phyloP scores from a whole-genome alignment of 495 filamentous ascomycete species.

The Penicillium argentinense region DNA sequence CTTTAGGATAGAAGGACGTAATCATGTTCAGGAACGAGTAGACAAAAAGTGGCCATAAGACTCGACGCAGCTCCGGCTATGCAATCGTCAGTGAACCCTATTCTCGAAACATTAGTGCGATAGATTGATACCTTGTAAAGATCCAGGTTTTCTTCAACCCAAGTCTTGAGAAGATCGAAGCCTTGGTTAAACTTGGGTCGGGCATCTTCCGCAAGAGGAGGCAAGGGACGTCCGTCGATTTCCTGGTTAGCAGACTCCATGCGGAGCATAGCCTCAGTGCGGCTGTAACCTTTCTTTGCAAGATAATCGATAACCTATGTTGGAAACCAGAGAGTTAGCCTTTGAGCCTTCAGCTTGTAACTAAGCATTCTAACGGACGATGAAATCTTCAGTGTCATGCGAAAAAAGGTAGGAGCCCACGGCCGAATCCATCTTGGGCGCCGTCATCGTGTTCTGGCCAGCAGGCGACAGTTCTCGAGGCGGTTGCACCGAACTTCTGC shows the following conservation, averaged over 20 bases:
- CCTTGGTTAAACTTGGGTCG: constrained; percentile 73
- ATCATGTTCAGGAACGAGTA: constrained; percentile 87
- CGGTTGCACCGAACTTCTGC: no score
- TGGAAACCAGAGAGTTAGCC: constrained; percentile 6
- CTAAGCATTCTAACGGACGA: background rate
- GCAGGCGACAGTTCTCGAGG: no score
- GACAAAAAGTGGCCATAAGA: constrained; percentile 91
- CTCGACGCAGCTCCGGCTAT: constrained; percentile 79
- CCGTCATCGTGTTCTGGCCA: no score
- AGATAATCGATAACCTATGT: constrained; percentile 91
- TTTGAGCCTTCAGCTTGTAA: background rate
- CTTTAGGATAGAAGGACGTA: constrained; percentile 65
- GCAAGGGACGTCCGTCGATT: constrained; percentile 71
- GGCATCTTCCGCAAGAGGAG: constrained; percentile 62
- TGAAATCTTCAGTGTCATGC: background rate
- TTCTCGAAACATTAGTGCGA: background rate
- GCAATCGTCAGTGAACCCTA: constrained; percentile 25
- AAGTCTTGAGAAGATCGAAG: constrained; percentile 69
- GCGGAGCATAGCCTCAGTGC: constrained; percentile 89
- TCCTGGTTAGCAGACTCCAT: constrained; percentile 83
- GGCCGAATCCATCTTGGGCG: no score
- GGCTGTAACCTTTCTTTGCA: constrained; percentile 90
- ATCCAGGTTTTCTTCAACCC: constrained; percentile 87
- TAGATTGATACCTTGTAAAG: constrained; percentile 73
- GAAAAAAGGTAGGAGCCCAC: no score